Percentiles rank a stretch among this genome's conserved stretches.
These are phyloP conservation scores for Penicillium nordicum DNA, from an alignment of 2,329 filamentous ascomycete species.

Conservation along the genomic window DNA sequence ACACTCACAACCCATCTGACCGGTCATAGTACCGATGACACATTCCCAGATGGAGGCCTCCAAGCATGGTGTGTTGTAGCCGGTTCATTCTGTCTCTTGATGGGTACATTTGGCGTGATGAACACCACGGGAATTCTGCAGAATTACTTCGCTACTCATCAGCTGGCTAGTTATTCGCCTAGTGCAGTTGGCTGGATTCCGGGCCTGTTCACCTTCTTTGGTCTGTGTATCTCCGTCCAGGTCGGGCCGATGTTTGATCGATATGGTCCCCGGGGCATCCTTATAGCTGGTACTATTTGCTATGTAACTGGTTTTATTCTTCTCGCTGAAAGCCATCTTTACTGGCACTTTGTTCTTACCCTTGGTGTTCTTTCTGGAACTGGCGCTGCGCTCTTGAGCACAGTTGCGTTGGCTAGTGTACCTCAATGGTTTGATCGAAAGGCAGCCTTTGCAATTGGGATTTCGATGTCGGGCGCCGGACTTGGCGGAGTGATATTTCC, in stretches of 20 bases:
- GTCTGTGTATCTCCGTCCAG: conserved; percentile 46
- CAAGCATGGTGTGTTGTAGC: conserved; percentile 38
- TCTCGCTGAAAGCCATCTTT: conserved; percentile 46
- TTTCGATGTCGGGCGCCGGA: conserved; percentile 40
- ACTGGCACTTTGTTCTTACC: conserved; percentile 50
- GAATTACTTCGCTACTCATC: conserved; percentile 46
- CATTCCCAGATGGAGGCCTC: conserved; percentile 35
- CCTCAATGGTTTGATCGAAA: conserved; percentile 43
- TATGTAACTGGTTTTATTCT: conserved; percentile 45
- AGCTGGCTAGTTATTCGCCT: conserved; percentile 43
- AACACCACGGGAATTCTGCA: conserved; percentile 51
- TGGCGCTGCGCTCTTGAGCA: conserved; percentile 38
- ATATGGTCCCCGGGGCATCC: conserved; percentile 46
- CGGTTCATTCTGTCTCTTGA: conserved; percentile 39
- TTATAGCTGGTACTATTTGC: conserved; percentile 37
- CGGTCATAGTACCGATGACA: conserved; percentile 16
- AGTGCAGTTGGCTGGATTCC: conserved; percentile 52
- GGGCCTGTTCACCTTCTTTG: conserved; percentile 47
- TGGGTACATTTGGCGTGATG: conserved; percentile 48
- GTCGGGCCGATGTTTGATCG: conserved; percentile 51
- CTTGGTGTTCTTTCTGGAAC: conserved; percentile 39
- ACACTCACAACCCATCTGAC: conserved; percentile 20
- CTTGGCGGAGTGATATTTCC: conserved; percentile 41
- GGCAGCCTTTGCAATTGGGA: conserved; percentile 40
- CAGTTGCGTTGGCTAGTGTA: conserved; percentile 38